A percentile compares a stretch with the other conserved stretches of the same genome.
Conservation (phyloP, 73 alveolate species). For the Loxodes magnus region DNA sequence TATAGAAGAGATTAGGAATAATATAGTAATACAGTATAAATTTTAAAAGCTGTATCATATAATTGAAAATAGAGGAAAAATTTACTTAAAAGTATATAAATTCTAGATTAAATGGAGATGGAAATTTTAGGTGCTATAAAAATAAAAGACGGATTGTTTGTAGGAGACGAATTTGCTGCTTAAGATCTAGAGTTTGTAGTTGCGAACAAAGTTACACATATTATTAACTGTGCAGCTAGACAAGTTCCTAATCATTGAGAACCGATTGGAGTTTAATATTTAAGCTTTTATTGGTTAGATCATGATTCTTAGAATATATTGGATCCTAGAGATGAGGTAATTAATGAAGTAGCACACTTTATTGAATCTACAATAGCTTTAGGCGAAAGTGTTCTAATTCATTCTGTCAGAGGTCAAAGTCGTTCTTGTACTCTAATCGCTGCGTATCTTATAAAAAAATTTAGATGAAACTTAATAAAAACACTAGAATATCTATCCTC, state of each 20-base stretch:
- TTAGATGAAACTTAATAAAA: slow-evolving; percentile 64
- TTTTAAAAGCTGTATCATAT: too few species aligned
- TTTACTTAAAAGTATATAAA: too few species aligned
- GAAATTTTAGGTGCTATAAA: slow-evolving; percentile 76
- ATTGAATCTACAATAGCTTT: slow-evolving; percentile 81
- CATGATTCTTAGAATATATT: slow-evolving; percentile 66
- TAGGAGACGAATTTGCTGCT: slow-evolving; percentile 79
- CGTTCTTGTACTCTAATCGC: slow-evolving; percentile 88
- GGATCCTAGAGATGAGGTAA: slow-evolving; percentile 81
- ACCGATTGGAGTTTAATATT: slow-evolving; percentile 80
- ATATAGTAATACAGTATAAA: too few species aligned
- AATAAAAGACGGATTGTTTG: slow-evolving; percentile 70
- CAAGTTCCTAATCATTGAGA: slow-evolving; percentile 88
- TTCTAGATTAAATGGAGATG: slow-evolving; percentile 24
- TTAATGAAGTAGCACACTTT: slow-evolving; percentile 78
- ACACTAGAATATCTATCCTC: slow-evolving; percentile 66
- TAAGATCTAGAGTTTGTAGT: slow-evolving; percentile 87
- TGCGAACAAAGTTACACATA: slow-evolving; percentile 91
- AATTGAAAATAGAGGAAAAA: too few species aligned
- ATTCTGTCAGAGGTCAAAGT: slow-evolving; percentile 93
- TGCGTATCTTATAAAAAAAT: slow-evolving; percentile 85
- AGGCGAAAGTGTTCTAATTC: slow-evolving; percentile 95
- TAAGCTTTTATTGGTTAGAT: slow-evolving; percentile 87
- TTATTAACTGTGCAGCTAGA: slow-evolving; percentile 90
- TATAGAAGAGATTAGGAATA: too few species aligned